Percentiles rank a stretch among this genome's conserved stretches.
phyloP scores from a whole-genome alignment of 2,329 filamentous ascomycete species.

The Aspergillus ibericus region DNA sequence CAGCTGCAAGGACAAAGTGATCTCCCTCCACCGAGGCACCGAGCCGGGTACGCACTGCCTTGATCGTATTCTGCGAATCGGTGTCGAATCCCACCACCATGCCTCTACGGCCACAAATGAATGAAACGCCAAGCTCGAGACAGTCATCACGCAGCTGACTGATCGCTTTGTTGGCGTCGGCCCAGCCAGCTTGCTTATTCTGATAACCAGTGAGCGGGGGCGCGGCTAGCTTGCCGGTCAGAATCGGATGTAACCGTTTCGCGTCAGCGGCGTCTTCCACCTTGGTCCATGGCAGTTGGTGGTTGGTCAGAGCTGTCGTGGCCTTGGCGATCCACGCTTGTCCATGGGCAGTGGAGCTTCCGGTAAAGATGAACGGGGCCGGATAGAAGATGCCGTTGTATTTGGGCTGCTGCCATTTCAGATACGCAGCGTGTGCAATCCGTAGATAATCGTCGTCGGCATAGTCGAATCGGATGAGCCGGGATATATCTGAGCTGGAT shows the following conservation, averaged over 20 bases:
- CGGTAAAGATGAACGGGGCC: conserved; percentile 1
- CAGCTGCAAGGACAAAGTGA: conserved; percentile 24
- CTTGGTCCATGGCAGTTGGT: not conserved
- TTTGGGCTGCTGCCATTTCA: conserved; percentile 11
- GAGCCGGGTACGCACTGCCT: conserved; percentile 14
- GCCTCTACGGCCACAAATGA: conserved; percentile 13
- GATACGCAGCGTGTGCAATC: conserved; percentile 29
- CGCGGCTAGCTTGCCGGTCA: conserved; percentile 17
- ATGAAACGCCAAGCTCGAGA: conserved; percentile 17
- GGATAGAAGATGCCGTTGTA: conserved; percentile 17
- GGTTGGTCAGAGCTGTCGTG: not conserved
- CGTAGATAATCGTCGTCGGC: conserved; percentile 28
- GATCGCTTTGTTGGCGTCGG: conserved; percentile 22
- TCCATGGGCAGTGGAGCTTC: not conserved
- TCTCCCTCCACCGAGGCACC: conserved; percentile 19
- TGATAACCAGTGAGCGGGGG: conserved; percentile 20
- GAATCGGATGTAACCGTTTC: conserved; percentile 28
- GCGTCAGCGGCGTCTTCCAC: conserved; percentile 5
- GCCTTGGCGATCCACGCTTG: not conserved
- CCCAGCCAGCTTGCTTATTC: conserved; percentile 26
- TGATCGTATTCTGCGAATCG: conserved; percentile 5
- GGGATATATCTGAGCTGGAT: conserved; percentile 35
- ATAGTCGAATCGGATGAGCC: conserved; percentile 36
- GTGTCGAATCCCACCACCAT: conserved; percentile 22
- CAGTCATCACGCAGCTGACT: conserved; percentile 17